These are phyloP conservation scores for Ampelomyces quisqualis DNA, from an alignment of 2,329 filamentous ascomycete species.

Conservation along the genomic window DNA sequence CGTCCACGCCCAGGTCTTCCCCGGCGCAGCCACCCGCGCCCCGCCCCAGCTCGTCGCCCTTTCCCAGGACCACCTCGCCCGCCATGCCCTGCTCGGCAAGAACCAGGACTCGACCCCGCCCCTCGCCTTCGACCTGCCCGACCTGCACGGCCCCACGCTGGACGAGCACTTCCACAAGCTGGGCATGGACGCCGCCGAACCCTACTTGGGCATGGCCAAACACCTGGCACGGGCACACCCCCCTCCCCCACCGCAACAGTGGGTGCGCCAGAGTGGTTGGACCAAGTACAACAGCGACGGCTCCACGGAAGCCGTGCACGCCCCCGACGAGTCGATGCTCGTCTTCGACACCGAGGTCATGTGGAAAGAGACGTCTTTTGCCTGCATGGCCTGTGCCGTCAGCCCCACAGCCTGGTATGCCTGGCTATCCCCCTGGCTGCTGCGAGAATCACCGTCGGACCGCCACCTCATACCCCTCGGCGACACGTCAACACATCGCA, in stretches of 20 bases:
- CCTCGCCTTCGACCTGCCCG: constrained; percentile 82
- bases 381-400: constrained; percentile 94
- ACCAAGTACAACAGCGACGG: constrained; percentile 85
- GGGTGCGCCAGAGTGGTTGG: constrained; percentile 83
- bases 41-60: constrained; percentile 74
- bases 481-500: constrained; percentile 67
- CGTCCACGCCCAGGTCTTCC: constrained; percentile 82
- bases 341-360: constrained; percentile 97
- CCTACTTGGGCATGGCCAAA: constrained; percentile 74
- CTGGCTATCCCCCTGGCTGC: constrained; percentile 93
- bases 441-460: constrained; percentile 75
- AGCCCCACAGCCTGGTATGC: constrained; percentile 92
- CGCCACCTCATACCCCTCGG: constrained; percentile 86
- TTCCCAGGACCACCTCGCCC: constrained; percentile 75
- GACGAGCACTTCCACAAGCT: constrained; percentile 94
- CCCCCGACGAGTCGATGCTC: constrained; percentile 77
- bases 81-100: constrained; percentile 88
- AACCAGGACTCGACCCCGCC: constrained; percentile 73
- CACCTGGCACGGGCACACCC: constrained; percentile 65
- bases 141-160: constrained; percentile 73
- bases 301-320: constrained; percentile 67
- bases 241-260: constrained; percentile 66
- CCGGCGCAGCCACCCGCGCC: constrained; percentile 54
- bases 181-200: constrained; percentile 82
- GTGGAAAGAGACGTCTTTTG: constrained; percentile 89